Evolutionary conservation across 2,329 filamentous ascomycete species (phyloP), one percentile per base, ranked within the genome.

Genomic region (Apiospora phragmitis): DNA sequence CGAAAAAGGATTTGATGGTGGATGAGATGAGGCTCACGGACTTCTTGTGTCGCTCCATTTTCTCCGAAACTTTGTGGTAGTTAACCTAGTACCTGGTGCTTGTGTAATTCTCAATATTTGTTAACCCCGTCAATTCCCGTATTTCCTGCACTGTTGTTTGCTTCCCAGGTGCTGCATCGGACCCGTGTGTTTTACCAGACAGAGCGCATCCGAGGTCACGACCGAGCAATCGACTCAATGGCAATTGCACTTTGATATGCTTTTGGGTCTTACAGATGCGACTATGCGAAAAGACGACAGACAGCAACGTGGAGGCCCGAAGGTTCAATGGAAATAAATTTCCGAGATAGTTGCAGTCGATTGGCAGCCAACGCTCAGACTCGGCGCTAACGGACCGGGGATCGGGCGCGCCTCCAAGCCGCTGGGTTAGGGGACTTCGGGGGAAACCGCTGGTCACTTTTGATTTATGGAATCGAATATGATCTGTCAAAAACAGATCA

Each of bases 1-100:
- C 81, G 77, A 85, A 88, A 79, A 85, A 85, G 77, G 80, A 76
- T 71, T 83, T 83, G 67, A 88, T 85, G 7, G 85, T 80, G 35
- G 82, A 74, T 62, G 87, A 82, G 72, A 89, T 86, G 45, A 81
- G 80, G 71, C 80, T 77, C 68, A 89, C 85, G 68, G 85, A 81
- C 69, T 84, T 80, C 68, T 79, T 80, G 80, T 89, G 87, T 72
- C 83, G 83, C 70, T 88, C 86, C 86, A 88, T 87, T n/a, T 42
- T 74, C 68, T 62, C 11, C 16, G 55, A 47, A 45, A n/a, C 32
- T 62, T 62, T 62, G 18, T 11, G 9, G 55, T 38, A 11, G 9
- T 12, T n/a, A n/a, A 62, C 32, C 38, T 41, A 12, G 38, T 41
- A n/a, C n/a, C 24, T 29, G 24, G 24, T 51, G 16, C 21, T 35